These are phyloP conservation scores for Zygosaccharomyces rouxii DNA, from an alignment of 805 yeast species.

Conservation along the genomic window DNA sequence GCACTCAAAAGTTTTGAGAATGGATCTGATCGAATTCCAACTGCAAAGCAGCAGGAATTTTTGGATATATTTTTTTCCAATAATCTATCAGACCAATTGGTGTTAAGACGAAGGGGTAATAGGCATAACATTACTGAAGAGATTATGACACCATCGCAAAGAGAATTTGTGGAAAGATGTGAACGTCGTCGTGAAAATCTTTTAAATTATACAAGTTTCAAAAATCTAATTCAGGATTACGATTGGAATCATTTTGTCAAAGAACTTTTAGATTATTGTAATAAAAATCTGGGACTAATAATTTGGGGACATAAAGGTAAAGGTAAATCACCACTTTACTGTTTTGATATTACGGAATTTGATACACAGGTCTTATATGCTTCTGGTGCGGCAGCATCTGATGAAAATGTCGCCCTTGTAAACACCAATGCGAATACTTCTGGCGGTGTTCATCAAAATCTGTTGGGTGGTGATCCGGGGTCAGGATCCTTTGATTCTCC, in stretches of 20 bases:
- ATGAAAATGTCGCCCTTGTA: slow-evolving; percentile 1
- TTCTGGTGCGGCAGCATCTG: slow-evolving; percentile 18
- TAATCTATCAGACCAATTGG: slow-evolving; percentile 44
- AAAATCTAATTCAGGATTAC: slow-evolving; percentile 61
- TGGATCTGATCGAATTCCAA: slow-evolving; percentile 11
- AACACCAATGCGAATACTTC: not conserved
- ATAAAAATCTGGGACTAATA: slow-evolving; percentile 65
- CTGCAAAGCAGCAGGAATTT: slow-evolving; percentile 42
- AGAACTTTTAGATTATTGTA: slow-evolving; percentile 72
- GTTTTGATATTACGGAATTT: slow-evolving; percentile 23
- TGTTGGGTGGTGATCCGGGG: slow-evolving; percentile 1
- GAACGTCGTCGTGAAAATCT: slow-evolving; percentile 63
- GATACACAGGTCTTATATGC: slow-evolving; percentile 25
- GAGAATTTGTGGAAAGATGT: slow-evolving; percentile 74
- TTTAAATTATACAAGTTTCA: slow-evolving; percentile 42
- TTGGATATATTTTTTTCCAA: slow-evolving; percentile 73
- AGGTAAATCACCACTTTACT: slow-evolving; percentile 27
- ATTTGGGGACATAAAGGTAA: slow-evolving; percentile 61
- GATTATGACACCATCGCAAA: slow-evolving; percentile 65
- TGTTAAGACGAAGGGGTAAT: slow-evolving; percentile 25
- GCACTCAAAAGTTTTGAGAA: slow-evolving; percentile 51
- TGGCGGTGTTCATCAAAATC: not conserved
- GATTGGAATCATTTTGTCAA: slow-evolving; percentile 83
- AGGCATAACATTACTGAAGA: slow-evolving; percentile 28
- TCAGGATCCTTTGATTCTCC: slow-evolving; percentile 8